Conservation (phyloP, 768 basidiomycete species). For the Nevesoporus exiguus region DNA sequence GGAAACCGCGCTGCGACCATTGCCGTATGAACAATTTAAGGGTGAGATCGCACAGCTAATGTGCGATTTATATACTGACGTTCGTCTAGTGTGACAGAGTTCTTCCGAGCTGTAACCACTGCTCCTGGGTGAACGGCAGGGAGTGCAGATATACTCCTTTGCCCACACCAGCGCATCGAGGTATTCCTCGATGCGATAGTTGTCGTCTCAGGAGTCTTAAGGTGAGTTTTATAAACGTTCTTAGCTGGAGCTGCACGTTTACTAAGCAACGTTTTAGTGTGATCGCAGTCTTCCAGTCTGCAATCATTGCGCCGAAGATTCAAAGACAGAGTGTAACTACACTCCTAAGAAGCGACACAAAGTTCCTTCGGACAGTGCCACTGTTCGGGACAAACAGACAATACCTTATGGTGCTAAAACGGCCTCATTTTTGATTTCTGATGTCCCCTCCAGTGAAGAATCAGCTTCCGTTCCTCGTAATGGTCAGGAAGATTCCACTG, state of each 20-base stretch:
- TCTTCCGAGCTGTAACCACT: slow-evolving; percentile 68
- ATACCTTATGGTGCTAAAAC: slow-evolving; percentile 45
- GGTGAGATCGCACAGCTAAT: slow-evolving; percentile 38
- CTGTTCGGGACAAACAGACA: slow-evolving; percentile 35
- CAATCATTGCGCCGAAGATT: slow-evolving; percentile 56
- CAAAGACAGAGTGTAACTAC: slow-evolving; percentile 61
- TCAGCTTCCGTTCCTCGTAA: slow-evolving; percentile 10
- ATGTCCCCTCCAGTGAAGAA: slow-evolving; percentile 35
- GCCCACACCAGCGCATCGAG: slow-evolving; percentile 71
- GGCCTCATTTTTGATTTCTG: slow-evolving; percentile 47
- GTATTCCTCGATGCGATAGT: slow-evolving; percentile 70
- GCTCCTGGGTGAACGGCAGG: slow-evolving; percentile 58
- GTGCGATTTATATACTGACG: slow-evolving; percentile 11
- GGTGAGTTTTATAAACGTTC: slow-evolving; percentile 35
- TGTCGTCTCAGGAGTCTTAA: slow-evolving; percentile 67
- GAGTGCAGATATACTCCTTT: slow-evolving; percentile 72
- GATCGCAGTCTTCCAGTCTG: slow-evolving; percentile 70
- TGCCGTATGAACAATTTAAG: slow-evolving; percentile 71
- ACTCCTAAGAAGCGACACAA: slow-evolving; percentile 69
- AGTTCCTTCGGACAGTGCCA: slow-evolving; percentile 42
- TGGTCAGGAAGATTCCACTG: slow-evolving; percentile 25
- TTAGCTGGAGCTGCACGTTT: neutral
- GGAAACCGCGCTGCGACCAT: slow-evolving; percentile 72
- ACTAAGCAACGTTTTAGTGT: slow-evolving; percentile 42
- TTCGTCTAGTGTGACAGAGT: slow-evolving; percentile 61